Evolutionary conservation across 148 eudicot genomes (phyloP).

Genomic region (Hydrangea macrophylla): DNA sequence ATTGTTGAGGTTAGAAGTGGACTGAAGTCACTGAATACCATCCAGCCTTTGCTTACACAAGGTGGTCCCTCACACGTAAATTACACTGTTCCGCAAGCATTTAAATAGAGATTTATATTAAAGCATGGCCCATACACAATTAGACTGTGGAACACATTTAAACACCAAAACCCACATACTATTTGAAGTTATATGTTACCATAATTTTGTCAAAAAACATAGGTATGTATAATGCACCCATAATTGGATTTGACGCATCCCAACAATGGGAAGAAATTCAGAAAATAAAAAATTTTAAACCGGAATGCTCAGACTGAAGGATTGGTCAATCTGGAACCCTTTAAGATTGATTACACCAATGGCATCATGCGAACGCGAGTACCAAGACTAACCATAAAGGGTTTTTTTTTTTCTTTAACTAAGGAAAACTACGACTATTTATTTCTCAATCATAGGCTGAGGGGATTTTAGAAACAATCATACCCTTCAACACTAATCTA

Average conservation of each 20-base stretch:
- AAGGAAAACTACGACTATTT: no score
- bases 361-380: neutral
- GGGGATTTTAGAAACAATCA: neutral
- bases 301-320: neutral
- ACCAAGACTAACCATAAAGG: neutral
- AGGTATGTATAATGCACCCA: neutral
- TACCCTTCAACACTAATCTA: neutral
- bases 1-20: no score
- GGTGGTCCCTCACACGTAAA: neutral
- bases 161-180: neutral
- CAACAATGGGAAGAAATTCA: neutral
- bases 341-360: neutral
- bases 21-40: neutral
- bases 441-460: neutral
- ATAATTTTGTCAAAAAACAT: neutral
- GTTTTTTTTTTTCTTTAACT: no score
- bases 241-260: neutral
- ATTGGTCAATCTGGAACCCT: neutral
- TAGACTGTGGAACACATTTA: neutral
- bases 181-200: neutral
- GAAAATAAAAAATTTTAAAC: neutral
- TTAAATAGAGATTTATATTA: neutral
- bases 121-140: neutral
- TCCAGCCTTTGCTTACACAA: neutral
- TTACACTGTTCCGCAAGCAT: no score